Evolutionary conservation across 495 filamentous ascomycete genomes (phyloP).

Genomic region (Aspergillus incahuasiensis): DNA sequence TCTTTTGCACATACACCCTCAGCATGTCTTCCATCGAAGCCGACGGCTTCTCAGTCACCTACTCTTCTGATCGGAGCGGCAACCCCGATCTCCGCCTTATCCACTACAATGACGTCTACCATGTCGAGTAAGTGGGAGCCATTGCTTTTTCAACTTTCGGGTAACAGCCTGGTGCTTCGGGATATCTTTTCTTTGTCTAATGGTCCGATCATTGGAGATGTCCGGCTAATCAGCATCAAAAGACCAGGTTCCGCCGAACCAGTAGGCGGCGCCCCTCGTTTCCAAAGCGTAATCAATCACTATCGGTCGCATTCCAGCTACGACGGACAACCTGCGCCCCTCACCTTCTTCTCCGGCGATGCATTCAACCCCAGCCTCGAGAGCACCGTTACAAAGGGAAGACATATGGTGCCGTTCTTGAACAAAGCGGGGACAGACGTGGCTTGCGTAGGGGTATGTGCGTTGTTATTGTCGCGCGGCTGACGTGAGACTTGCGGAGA

Average conservation of each 20-base stretch:
- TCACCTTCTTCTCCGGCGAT: slow-evolving; percentile 89
- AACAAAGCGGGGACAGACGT: slow-evolving; percentile 72
- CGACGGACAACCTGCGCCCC: slow-evolving; percentile 54
- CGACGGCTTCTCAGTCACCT: slow-evolving; percentile 45
- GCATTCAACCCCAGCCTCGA: slow-evolving; percentile 88
- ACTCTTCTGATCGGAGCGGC: slow-evolving; percentile 46
- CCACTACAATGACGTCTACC: slow-evolving; percentile 93
- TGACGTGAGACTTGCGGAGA: neutral
- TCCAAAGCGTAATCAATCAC: slow-evolving; percentile 70
- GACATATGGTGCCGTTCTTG: slow-evolving; percentile 85
- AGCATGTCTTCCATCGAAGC: slow-evolving; percentile 28
- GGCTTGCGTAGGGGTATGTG: slow-evolving; percentile 71
- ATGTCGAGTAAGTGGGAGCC: slow-evolving; percentile 57
- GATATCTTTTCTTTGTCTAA: neutral
- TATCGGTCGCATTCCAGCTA: slow-evolving; percentile 60
- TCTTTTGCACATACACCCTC: neutral
- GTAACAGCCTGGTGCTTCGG: too few relatives aligned
- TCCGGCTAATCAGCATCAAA: neutral
- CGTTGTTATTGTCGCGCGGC: slow-evolving; percentile 1
- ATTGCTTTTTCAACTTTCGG: neutral
- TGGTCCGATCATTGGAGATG: neutral
- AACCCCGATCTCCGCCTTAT: slow-evolving; percentile 71
- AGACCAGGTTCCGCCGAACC: slow-evolving; percentile 69
- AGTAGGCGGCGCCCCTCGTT: slow-evolving; percentile 71
- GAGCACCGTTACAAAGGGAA: slow-evolving; percentile 78